These are phyloP conservation scores for Spergularia marina DNA, from an alignment of 148 eudicot genomes.

Conservation along the genomic window DNA sequence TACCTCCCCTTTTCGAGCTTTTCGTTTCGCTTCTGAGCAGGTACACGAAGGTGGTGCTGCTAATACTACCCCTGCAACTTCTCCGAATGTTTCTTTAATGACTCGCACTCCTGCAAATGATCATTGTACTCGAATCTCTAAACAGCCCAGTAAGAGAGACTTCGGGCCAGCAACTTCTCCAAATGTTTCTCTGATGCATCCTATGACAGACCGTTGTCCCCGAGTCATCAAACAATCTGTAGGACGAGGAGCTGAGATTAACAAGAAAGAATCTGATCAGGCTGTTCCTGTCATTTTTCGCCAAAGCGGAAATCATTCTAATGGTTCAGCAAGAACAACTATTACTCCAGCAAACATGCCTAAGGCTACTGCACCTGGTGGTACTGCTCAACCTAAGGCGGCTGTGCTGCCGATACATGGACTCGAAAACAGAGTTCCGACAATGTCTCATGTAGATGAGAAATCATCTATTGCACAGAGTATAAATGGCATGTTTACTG, in stretches of 20 bases:
- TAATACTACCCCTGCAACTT: neutral
- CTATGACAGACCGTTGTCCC: constrained; percentile 11
- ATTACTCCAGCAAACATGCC: neutral
- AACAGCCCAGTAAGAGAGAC: neutral
- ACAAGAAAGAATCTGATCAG: constrained; percentile 2
- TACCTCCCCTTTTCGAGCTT: constrained; percentile 26
- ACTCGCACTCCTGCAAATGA: constrained; percentile 9
- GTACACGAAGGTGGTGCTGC: constrained; percentile 1
- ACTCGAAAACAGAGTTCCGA: constrained; percentile 17
- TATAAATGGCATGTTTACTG: constrained; percentile 21
- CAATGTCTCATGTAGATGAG: constrained; percentile 1
- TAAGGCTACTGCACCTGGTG: neutral
- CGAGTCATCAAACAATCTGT: constrained; percentile 17
- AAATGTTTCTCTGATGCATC: constrained; percentile 8
- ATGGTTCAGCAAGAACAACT: neutral
- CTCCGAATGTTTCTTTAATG: constrained; percentile 8
- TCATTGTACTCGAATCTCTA: constrained; percentile 18
- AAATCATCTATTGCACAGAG: constrained; percentile 24
- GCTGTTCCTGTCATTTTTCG: constrained; percentile 17
- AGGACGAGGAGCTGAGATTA: neutral
- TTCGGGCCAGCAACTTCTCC: constrained; percentile 4
- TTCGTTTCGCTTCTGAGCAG: constrained; percentile 4
- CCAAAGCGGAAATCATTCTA: neutral
- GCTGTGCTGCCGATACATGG: constrained; percentile 20
- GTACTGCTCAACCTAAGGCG: neutral